Evolutionary conservation across 2,329 filamentous ascomycete genomes (phyloP), one percentile per base, ranked within the genome.

Genomic region (Pseudopithomyces maydicus): DNA sequence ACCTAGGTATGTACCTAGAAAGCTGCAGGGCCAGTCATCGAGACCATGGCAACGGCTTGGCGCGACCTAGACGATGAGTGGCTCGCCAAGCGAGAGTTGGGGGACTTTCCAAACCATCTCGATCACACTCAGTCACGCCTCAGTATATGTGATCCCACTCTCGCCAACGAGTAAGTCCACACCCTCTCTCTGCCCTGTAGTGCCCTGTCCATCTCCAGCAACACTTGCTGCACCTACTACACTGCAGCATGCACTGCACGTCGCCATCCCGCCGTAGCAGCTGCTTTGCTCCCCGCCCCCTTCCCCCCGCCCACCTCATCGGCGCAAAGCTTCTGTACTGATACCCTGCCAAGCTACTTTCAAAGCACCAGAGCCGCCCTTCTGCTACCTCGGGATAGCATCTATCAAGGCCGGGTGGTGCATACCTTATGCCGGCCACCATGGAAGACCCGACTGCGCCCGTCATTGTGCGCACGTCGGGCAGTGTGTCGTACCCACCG

Each of bases 381-480:
- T 19, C 3, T 19, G 15, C 19, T n/a, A 19, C 14, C 14, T 10
- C 35, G 35, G n/a, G 38, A 5, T 19, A 41, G 7, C 7, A 10
- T 41, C n/a, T 10, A 10, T 15, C 17, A 4, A 41, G 38, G 11
- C 38, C 38, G 38, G 17, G 15, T 2, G 17, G n/a, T 41, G n/a
- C 38, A 41, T 19, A 15, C 8, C 15, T 5, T 64, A 92, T 92
- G 90, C 88, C 90, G 68, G 89, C 90, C 61, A 89, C 91, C 77
- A 83, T 92, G 70, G 90, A 93, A 72, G 90, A 92, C 73, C 90
- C 90, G 57, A 84, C 85, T 42, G 84, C 87, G 70, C 84, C 89
- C 63, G 85, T 87, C 72, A 87, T 91, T 66, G 87, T 88, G 78
- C 86, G 89, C 60, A 83, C 86, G 51, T 89, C 88, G 60, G 90